These are phyloP conservation scores for Hysterangium stoloniferum DNA, from an alignment of 768 basidiomycete genomes.

Conservation along the genomic window DNA sequence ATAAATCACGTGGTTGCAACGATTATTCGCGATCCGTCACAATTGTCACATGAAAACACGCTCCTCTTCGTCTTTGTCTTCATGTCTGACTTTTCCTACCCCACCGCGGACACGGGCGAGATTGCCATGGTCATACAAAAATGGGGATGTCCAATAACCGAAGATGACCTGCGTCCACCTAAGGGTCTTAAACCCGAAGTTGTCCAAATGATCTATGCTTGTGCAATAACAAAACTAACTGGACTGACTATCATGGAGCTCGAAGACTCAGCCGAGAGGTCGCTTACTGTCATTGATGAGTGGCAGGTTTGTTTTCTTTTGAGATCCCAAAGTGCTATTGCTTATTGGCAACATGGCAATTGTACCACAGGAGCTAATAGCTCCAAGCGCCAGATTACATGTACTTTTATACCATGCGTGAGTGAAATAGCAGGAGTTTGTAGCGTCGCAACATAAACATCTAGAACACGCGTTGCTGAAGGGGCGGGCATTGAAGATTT, in stretches of 20 bases:
- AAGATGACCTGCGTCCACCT: constrained; percentile 8
- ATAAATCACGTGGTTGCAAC: constrained; percentile 4
- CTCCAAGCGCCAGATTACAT: constrained; percentile 49
- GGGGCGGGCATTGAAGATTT: constrained; percentile 75
- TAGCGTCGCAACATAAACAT: background rate
- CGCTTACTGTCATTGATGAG: constrained; percentile 42
- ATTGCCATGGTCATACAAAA: constrained; percentile 8
- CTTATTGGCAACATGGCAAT: background rate
- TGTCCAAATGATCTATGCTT: constrained; percentile 9
- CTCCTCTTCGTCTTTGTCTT: background rate
- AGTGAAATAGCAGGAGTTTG: constrained; percentile 13
- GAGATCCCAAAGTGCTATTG: background rate
- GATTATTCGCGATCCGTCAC: background rate
- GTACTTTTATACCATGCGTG: constrained; percentile 67
- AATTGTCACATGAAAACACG: background rate
- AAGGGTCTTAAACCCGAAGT: constrained; percentile 8
- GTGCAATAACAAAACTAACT: constrained; percentile 31
- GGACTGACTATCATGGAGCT: constrained; percentile 52
- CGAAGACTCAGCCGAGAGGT: constrained; percentile 48
- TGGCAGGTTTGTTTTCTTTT: constrained; percentile 39
- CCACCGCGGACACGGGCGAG: constrained; percentile 4
- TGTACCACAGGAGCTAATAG: constrained; percentile 53
- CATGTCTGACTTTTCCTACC: constrained; percentile 2
- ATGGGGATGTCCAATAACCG: constrained; percentile 5
- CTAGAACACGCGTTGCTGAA: constrained; percentile 59